A percentile compares a stretch with the other conserved stretches of the same genome.
Conservation (phyloP, 768 basidiomycete species). For the Rhodosporidiobolus odoratus region DNA sequence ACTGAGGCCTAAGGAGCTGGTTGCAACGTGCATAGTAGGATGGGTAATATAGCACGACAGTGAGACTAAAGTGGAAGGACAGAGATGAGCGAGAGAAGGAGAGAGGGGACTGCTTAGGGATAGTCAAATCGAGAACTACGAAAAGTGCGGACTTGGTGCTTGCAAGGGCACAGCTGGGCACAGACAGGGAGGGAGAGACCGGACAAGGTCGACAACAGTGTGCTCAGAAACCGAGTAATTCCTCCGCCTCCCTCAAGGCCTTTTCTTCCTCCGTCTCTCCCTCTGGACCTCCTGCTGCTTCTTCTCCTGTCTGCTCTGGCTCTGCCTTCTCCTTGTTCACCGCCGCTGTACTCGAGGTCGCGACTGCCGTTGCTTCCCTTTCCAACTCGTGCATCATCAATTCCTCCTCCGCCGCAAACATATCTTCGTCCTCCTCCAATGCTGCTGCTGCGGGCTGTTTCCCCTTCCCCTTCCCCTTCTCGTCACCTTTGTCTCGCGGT, state of each 20-base stretch:
- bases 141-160: no score
- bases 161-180: no score
- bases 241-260: slow-evolving; percentile 42
- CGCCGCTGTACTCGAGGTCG: background rate
- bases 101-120: no score
- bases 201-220: background rate
- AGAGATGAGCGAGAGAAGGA: background rate
- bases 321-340: slow-evolving; percentile 13
- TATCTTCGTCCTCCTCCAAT: slow-evolving; percentile 3
- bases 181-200: no score
- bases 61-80: no score
- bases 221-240: slow-evolving; percentile 63
- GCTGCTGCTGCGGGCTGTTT: no score
- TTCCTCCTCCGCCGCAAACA: slow-evolving; percentile 13
- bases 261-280: slow-evolving; percentile 48
- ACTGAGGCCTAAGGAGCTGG: no score
- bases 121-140: no score
- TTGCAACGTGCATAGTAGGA: no score
- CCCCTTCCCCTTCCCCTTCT: no score
- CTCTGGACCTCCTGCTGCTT: background rate
- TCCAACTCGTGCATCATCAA: background rate
- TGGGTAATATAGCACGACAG: background rate
- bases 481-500: background rate
- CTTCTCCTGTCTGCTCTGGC: slow-evolving; percentile 26
- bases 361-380: background rate